Conservation (phyloP, 371 early-diverging fungal species). For the Mortierella sp. region DNA sequence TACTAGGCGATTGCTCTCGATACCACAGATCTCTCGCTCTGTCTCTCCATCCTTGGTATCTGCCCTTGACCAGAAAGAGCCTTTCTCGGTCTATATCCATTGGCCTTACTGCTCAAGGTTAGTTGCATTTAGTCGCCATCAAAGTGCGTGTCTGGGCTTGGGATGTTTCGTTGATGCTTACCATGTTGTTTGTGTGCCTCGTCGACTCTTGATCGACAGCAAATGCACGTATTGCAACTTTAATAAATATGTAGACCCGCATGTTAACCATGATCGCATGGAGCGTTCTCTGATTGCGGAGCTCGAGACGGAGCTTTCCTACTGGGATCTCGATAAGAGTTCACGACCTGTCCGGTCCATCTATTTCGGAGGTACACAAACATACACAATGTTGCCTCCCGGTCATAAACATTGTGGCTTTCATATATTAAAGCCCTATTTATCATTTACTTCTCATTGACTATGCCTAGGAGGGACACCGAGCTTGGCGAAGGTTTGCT, state of each 20-base stretch:
- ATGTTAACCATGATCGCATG: slow-evolving; percentile 68
- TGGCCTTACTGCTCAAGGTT: slow-evolving; percentile 89
- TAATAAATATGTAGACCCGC: slow-evolving; percentile 81
- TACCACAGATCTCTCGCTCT: slow-evolving; percentile 93
- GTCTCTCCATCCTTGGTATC: slow-evolving; percentile 60
- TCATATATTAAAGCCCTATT: no score
- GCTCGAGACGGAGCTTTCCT: slow-evolving; percentile 44
- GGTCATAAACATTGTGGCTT: no score
- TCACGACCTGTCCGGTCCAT: slow-evolving; percentile 63
- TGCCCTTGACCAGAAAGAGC: slow-evolving; percentile 11
- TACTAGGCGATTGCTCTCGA: slow-evolving; percentile 74
- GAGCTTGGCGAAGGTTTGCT: slow-evolving; percentile 51
- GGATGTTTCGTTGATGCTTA: no score
- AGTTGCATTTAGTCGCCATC: no score
- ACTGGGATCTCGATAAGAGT: slow-evolving; percentile 21
- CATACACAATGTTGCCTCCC: no score
- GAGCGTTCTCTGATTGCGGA: slow-evolving; percentile 64
- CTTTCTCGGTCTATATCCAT: slow-evolving; percentile 82
- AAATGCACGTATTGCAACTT: slow-evolving; percentile 91
- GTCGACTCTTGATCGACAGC: slow-evolving; percentile 35
- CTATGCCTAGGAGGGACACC: slow-evolving; percentile 74
- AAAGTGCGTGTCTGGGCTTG: no score
- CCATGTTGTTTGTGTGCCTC: background rate
- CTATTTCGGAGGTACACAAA: slow-evolving; percentile 76
- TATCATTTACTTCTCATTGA: background rate